Evolutionary conservation across 306 rosid species (phyloP).

Genomic region (Prunus mira): DNA sequence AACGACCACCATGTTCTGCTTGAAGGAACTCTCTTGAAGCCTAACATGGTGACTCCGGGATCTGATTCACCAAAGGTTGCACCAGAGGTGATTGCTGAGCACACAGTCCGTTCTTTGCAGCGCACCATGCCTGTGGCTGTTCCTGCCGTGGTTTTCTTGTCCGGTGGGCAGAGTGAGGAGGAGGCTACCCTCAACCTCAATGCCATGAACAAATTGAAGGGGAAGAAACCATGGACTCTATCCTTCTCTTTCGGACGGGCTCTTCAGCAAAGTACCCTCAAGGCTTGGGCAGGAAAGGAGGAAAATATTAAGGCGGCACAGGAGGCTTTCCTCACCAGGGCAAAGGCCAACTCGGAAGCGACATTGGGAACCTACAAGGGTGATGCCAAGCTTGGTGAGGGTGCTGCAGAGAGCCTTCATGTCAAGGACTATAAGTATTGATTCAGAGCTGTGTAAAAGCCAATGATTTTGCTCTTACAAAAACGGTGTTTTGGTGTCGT

Average conservation of each 20-base stretch:
- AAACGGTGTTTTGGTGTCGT: neutral
- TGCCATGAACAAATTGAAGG: slow-evolving; percentile 66
- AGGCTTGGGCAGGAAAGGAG: slow-evolving; percentile 71
- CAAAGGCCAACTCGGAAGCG: slow-evolving; percentile 73
- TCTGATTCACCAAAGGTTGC: slow-evolving; percentile 56
- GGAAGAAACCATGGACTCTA: slow-evolving; percentile 81
- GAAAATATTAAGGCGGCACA: slow-evolving; percentile 60
- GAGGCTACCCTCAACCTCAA: slow-evolving; percentile 72
- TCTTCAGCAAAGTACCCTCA: slow-evolving; percentile 73
- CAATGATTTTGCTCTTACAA: neutral
- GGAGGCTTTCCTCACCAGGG: slow-evolving; percentile 51
- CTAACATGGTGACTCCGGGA: slow-evolving; percentile 88
- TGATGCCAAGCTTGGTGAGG: slow-evolving; percentile 52
- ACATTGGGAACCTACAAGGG: slow-evolving; percentile 79
- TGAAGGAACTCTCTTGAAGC: slow-evolving; percentile 77
- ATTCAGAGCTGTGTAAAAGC: neutral
- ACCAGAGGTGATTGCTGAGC: slow-evolving; percentile 58
- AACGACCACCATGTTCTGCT: slow-evolving; percentile 73
- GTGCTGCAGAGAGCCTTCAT: slow-evolving; percentile 67
- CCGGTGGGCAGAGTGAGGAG: slow-evolving; percentile 90
- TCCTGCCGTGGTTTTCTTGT: slow-evolving; percentile 68
- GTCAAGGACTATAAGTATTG: slow-evolving; percentile 55
- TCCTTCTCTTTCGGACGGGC: slow-evolving; percentile 79
- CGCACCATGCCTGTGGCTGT: slow-evolving; percentile 68
- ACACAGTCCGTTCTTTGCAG: slow-evolving; percentile 61